Conservation (phyloP, 345 rosid species). For the Eutrema yunnanense region DNA sequence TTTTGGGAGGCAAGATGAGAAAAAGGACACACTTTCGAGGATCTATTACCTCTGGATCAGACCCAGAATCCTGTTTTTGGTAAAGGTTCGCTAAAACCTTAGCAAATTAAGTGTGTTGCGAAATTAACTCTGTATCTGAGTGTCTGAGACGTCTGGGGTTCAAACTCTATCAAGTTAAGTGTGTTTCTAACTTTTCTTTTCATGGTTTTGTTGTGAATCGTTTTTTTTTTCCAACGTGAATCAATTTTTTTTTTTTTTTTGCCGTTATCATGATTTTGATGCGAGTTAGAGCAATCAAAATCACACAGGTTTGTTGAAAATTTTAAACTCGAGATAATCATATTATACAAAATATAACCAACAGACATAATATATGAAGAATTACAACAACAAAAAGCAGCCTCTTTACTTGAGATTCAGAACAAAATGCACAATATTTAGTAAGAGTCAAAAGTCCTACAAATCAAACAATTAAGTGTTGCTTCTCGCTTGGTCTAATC, state of each 20-base stretch:
- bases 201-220: conserved; percentile 21
- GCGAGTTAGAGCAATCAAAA: not conserved
- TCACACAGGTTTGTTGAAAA: not conserved
- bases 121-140: not conserved
- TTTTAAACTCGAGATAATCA: not conserved
- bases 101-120: not conserved
- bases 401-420: not conserved
- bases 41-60: not conserved
- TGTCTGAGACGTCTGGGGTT: conserved; percentile 7
- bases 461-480: not conserved
- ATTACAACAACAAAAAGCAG: not conserved
- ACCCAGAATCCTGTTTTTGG: not conserved
- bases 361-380: not conserved
- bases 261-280: conserved; percentile 6
- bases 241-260: not conserved
- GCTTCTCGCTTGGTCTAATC: conserved; percentile 7
- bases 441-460: not conserved
- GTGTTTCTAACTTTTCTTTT: not conserved
- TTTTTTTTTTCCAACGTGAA: not conserved
- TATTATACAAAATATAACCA: not conserved
- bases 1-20: not conserved
- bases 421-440: not conserved
- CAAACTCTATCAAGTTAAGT: not conserved
- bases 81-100: not conserved
- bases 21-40: not conserved